These are phyloP conservation scores for Solanum rostratum DNA, from an alignment of 257 asterid species.

Conservation along the genomic window DNA sequence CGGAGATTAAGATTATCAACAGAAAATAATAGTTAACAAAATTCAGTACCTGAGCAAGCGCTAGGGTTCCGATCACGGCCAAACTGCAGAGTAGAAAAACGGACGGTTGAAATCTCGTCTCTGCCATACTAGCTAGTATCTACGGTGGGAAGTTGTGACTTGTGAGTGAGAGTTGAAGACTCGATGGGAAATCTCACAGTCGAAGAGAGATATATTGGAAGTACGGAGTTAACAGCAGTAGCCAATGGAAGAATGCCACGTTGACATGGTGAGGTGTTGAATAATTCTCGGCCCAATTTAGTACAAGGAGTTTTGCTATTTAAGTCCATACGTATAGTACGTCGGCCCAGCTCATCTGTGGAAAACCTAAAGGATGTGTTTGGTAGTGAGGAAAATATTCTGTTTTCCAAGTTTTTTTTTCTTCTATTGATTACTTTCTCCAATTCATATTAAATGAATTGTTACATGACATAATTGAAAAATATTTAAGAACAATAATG, in stretches of 20 bases:
- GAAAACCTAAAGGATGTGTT: not conserved
- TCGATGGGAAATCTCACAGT: not conserved
- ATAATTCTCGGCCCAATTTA: not conserved
- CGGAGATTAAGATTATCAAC: not conserved
- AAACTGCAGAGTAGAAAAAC: slow-evolving; percentile 13
- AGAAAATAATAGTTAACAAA: not conserved
- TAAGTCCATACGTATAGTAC: not conserved
- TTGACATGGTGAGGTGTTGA: not conserved
- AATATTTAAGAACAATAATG: no score
- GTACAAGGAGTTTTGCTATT: not conserved
- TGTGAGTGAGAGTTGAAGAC: not conserved
- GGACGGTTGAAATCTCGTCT: slow-evolving; percentile 17
- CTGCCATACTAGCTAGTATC: not conserved
- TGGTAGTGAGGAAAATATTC: not conserved
- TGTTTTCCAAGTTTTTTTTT: not conserved
- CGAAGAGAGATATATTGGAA: not conserved
- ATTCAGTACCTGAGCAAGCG: slow-evolving; percentile 31
- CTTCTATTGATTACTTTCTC: not conserved
- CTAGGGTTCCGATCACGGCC: slow-evolving; percentile 22
- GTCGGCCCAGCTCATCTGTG: not conserved
- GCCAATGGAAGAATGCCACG: not conserved
- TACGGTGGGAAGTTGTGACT: not conserved
- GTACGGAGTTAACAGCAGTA: not conserved
- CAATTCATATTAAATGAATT: no score
- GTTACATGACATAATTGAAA: no score